Percentiles rank a stretch among this genome's conserved stretches.
phyloP scores from a whole-genome alignment of 345 rosid species.

The Moricandia arvensis region DNA sequence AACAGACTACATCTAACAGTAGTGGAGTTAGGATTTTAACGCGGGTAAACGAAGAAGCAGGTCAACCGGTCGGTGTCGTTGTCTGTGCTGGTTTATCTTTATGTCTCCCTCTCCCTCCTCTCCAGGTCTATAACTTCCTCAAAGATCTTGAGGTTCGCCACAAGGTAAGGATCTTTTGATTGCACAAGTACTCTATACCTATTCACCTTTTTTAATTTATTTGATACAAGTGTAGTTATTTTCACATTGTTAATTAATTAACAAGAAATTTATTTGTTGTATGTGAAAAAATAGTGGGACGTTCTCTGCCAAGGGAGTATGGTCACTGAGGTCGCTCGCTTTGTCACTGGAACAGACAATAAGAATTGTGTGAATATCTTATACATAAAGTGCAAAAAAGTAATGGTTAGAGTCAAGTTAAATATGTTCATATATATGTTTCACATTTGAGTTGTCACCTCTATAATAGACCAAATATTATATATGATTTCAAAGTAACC shows the following conservation, averaged over 20 bases:
- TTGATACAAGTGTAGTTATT: background rate
- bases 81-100: conserved; percentile 73
- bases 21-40: conserved; percentile 58
- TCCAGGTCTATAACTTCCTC: conserved; percentile 49
- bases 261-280: conserved; percentile 1
- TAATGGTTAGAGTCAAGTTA: background rate
- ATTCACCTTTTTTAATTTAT: no score
- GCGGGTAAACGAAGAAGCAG: conserved; percentile 40
- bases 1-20: conserved; percentile 36
- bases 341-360: conserved; percentile 46
- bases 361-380: conserved; percentile 52
- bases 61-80: conserved; percentile 57
- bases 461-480: no score
- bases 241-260: background rate
- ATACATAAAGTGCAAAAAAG: background rate
- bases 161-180: conserved; percentile 41
- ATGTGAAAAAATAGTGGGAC: conserved; percentile 63
- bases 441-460: no score
- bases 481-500: no score
- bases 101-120: conserved; percentile 59
- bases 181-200: no score
- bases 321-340: conserved; percentile 46
- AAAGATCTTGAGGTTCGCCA: conserved; percentile 40
- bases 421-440: background rate
- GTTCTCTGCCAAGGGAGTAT: conserved; percentile 52